Evolutionary conservation across 192 early-diverging fungal species (phyloP), one percentile per base, ranked within the genome.

Genomic region (Coemansia guatemalensis): DNA sequence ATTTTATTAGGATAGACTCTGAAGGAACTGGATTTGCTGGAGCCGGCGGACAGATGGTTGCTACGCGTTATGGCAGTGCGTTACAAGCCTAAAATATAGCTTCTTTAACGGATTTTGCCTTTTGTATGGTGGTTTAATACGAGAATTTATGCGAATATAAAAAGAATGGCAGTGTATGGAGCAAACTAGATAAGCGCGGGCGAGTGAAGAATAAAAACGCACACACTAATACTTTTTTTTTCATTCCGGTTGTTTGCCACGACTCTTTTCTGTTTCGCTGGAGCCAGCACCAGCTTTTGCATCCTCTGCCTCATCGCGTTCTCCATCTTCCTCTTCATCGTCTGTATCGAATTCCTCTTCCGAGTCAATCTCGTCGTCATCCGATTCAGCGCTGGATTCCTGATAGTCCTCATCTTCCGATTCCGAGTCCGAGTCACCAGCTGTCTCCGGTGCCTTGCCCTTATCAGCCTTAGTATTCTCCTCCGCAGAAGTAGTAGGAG

Each of bases 1-100:
- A 71, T 25, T 47, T 71, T 20, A 44, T 80, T 0, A 20, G 58
- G 21, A 24, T 80, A 22, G 61, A 64, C 17, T 68, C 77, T 0
- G 77, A 80, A 20, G 77, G 77, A 12, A 80, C 77, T 0, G 77
- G 71, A 17, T 80, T 80, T 53, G 41, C 77, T 9, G 77, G 59
- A 1, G 77, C 53, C 14, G 77, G 77, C 6, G 77, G 77, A 20
- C 60, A 61, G 53, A 80, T 80, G 77, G 65, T 80, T 1, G 77
- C 77, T 9, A 64, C 68, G 18, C 59, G 68, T 11, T 80, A 80
- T 32, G 68, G 48, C 33, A 70, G 65, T 30, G 71, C 77, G 4
- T 52, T 80, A 20, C 77, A 80, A 17, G 77, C 72, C 3, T 80
- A 62, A 50, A 11, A n/a, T n/a, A 44, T 12, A 27, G 11, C 54